phyloP scores from a whole-genome alignment of 2,329 filamentous ascomycete genomes.

The Sarocladiaceae sp. region DNA sequence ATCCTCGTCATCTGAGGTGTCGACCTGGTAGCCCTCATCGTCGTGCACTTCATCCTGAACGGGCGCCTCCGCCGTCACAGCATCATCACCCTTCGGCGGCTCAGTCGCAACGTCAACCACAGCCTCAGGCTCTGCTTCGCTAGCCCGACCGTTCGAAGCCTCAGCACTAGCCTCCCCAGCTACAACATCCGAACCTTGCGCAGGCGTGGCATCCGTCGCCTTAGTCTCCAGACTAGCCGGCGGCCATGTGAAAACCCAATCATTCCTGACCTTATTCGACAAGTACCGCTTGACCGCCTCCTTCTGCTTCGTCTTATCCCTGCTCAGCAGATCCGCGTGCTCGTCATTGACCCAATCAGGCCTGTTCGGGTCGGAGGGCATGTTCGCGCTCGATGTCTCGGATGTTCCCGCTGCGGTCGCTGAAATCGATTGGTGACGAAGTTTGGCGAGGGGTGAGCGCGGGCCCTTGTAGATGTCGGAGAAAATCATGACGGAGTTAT shows the following conservation, averaged over 20 bases:
- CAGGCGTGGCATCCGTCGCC: not conserved
- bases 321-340: constrained; percentile 57
- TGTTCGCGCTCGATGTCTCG: not conserved
- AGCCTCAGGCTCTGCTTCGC: constrained; percentile 10
- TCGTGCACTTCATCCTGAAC: constrained; percentile 28
- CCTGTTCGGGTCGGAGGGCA: not conserved
- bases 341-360: constrained; percentile 42
- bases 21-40: constrained; percentile 30
- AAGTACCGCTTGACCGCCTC: constrained; percentile 57
- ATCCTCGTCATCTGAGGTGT: constrained; percentile 33
- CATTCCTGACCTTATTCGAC: constrained; percentile 48
- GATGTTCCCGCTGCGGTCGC: constrained; percentile 20
- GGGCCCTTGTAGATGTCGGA: constrained; percentile 56
- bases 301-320: constrained; percentile 59
- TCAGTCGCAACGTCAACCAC: not conserved
- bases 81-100: not conserved
- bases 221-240: constrained; percentile 23
- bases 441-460: constrained; percentile 47
- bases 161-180: not conserved
- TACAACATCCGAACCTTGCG: not conserved
- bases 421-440: constrained; percentile 33
- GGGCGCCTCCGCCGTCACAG: not conserved
- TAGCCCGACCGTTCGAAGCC: not conserved
- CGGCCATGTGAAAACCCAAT: constrained; percentile 58
- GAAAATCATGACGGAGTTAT: constrained; percentile 49